Conservation (phyloP, 106 monocot genomes). For the Dendrobium nobile region DNA sequence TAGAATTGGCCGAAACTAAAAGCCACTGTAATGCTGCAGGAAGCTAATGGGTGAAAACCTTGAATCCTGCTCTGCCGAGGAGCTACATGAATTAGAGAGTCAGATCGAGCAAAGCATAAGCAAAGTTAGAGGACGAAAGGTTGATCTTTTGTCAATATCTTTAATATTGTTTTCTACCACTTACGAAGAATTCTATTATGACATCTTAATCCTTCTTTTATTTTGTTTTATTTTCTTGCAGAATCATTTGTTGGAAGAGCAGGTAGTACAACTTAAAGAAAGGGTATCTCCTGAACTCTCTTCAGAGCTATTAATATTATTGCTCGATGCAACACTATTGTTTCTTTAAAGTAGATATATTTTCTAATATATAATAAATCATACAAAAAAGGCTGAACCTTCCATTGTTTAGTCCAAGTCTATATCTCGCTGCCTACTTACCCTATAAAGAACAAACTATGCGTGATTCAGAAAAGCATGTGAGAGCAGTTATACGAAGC, state of each 20-base stretch:
- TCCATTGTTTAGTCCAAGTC: too few relatives aligned
- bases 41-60: conserved; percentile 38
- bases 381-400: too few relatives aligned
- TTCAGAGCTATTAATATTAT: too few relatives aligned
- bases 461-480: too few relatives aligned
- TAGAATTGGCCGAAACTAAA: background rate
- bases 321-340: background rate
- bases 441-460: too few relatives aligned
- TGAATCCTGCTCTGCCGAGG: conserved; percentile 37
- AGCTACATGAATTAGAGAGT: conserved; percentile 41
- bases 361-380: too few relatives aligned
- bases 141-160: background rate
- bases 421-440: too few relatives aligned
- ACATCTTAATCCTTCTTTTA: background rate
- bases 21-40: conserved; percentile 16
- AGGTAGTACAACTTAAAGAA: conserved; percentile 29
- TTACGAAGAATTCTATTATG: background rate
- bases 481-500: too few relatives aligned
- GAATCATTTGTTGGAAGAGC: conserved; percentile 22
- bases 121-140: conserved; percentile 49
- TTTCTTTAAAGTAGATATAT: background rate
- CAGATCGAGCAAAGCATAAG: conserved; percentile 39
- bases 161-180: background rate
- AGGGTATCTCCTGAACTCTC: conserved; percentile 13
- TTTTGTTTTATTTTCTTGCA: conserved; percentile 3